Evolutionary conservation across 495 filamentous ascomycete species (phyloP).

Genomic region (Podospora didyma): DNA sequence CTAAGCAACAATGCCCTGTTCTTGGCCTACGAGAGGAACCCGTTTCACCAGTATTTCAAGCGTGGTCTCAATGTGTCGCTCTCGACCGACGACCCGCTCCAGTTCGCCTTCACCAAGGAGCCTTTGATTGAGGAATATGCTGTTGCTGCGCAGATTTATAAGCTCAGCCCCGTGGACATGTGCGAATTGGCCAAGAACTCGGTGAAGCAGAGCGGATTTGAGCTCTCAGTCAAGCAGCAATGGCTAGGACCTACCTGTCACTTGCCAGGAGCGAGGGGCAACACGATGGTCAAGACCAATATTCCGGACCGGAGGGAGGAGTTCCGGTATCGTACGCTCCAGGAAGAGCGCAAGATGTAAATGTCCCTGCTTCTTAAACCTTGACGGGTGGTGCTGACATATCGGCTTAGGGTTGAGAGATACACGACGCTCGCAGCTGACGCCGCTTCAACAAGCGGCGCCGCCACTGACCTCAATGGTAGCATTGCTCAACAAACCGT

Average conservation of each 20-base stretch:
- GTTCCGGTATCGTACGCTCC: conserved; percentile 78
- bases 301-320: conserved; percentile 88
- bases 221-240: conserved; percentile 77
- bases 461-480: conserved; percentile 2
- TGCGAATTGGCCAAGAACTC: conserved; percentile 96
- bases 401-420: conserved; percentile 24
- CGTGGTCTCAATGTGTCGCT: conserved; percentile 92
- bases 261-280: conserved; percentile 71
- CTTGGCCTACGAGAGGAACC: conserved; percentile 94
- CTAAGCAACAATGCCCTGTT: conserved; percentile 97
- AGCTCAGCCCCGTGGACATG: conserved; percentile 96
- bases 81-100: conserved; percentile 93
- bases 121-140: conserved; percentile 97
- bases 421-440: conserved; percentile 20
- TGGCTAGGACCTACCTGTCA: conserved; percentile 81
- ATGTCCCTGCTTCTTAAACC: conserved; percentile 16
- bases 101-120: conserved; percentile 98
- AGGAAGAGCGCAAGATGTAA: conserved; percentile 79
- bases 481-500: background rate
- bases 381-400: conserved; percentile 1
- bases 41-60: conserved; percentile 90
- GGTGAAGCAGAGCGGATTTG: conserved; percentile 91
- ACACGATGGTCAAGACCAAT: conserved; percentile 91
- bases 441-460: background rate
- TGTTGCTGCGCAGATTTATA: conserved; percentile 97